phyloP scores from a whole-genome alignment of 176 grass and related monocot species.

The maize (Zea mays) region Zm-B73-REFERENCE-NAM-5.0 NC_050097.1:236793501-236794000 shows the following conservation, averaged over 20 bases:
- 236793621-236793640: too few relatives aligned
- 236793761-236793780: background rate
- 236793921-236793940: too few relatives aligned
- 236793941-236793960: too few relatives aligned
- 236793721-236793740: background rate
- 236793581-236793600: too few relatives aligned
- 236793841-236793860: background rate
- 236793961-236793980: too few relatives aligned
- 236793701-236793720: background rate
- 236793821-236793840: conserved; percentile 22
- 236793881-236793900: background rate
- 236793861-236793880: background rate
- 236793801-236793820: background rate
- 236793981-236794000: conserved; percentile 24
- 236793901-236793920: too few relatives aligned
- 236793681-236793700: background rate
- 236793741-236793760: background rate
- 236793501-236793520: too few relatives aligned
- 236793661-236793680: conserved; percentile 11
- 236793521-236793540: too few relatives aligned
- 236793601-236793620: too few relatives aligned
- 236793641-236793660: too few relatives aligned
- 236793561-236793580: too few relatives aligned
- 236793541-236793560: too few relatives aligned
- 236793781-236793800: background rate